These are phyloP conservation scores for Dalbergia oliveri DNA, from an alignment of 306 rosid species.

Conservation along the genomic window DNA sequence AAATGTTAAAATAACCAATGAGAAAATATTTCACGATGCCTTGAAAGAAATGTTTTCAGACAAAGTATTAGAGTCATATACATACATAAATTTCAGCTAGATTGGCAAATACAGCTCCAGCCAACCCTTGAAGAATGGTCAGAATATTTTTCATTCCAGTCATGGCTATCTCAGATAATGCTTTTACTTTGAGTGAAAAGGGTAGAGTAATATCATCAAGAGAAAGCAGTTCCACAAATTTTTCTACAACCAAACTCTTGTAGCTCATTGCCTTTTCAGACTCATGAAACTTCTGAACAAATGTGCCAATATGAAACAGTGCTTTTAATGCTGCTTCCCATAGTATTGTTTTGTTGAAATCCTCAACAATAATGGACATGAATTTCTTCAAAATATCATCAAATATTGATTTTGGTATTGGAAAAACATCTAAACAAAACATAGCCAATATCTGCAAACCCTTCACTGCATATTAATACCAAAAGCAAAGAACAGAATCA, in stretches of 20 bases:
- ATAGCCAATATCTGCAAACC: slow-evolving; percentile 84
- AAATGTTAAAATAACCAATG: slow-evolving; percentile 32
- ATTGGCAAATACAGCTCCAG: slow-evolving; percentile 62
- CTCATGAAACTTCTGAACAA: slow-evolving; percentile 59
- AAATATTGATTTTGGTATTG: slow-evolving; percentile 59
- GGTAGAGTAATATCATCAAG: slow-evolving; percentile 64
- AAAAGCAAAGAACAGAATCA: slow-evolving; percentile 45
- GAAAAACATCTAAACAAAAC: slow-evolving; percentile 74
- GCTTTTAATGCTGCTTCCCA: slow-evolving; percentile 83
- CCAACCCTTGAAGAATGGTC: slow-evolving; percentile 73
- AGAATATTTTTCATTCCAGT: slow-evolving; percentile 75
- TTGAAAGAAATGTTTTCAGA: slow-evolving; percentile 39
- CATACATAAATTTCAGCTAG: slow-evolving; percentile 66
- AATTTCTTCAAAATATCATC: slow-evolving; percentile 69
- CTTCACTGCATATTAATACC: slow-evolving; percentile 66
- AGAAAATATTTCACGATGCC: slow-evolving; percentile 34
- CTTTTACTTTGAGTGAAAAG: slow-evolving; percentile 74
- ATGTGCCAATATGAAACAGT: slow-evolving; percentile 75
- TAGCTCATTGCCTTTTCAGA: slow-evolving; percentile 74
- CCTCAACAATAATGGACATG: slow-evolving; percentile 72
- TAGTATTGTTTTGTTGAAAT: slow-evolving; percentile 56
- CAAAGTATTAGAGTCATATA: slow-evolving; percentile 40
- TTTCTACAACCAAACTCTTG: slow-evolving; percentile 64
- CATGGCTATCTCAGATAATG: slow-evolving; percentile 73
- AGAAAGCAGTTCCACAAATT: slow-evolving; percentile 62